phyloP scores from a whole-genome alignment of 257 asterid species.

The Nemophila menziesii region DNA sequence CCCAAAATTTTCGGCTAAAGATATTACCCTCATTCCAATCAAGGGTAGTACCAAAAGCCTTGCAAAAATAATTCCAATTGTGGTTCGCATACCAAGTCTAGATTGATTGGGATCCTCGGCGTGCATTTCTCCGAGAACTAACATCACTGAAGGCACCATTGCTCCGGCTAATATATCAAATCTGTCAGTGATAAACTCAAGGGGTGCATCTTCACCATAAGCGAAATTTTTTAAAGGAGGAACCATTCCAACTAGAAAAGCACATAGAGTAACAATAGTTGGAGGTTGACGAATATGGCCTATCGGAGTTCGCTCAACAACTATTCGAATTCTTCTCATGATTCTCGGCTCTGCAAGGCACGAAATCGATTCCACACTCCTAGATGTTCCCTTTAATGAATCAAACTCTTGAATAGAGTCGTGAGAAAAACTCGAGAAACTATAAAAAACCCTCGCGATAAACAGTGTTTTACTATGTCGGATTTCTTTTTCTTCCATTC shows the following conservation, averaged over 20 bases:
- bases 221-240: slow-evolving; percentile 57
- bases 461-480: slow-evolving; percentile 75
- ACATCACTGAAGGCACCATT: slow-evolving; percentile 90
- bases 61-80: slow-evolving; percentile 51
- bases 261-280: slow-evolving; percentile 57
- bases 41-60: slow-evolving; percentile 67
- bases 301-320: slow-evolving; percentile 75
- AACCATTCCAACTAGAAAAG: slow-evolving; percentile 71
- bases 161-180: slow-evolving; percentile 72
- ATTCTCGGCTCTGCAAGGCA: slow-evolving; percentile 80
- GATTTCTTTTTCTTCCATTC: slow-evolving; percentile 81
- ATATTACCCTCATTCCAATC: slow-evolving; percentile 53
- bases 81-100: slow-evolving; percentile 58
- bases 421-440: slow-evolving; percentile 27
- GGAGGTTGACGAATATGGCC: slow-evolving; percentile 79
- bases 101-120: slow-evolving; percentile 90
- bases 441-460: slow-evolving; percentile 49
- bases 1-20: slow-evolving; percentile 38
- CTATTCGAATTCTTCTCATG: slow-evolving; percentile 60
- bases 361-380: slow-evolving; percentile 49
- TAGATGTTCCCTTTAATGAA: slow-evolving; percentile 38
- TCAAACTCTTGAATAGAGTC: slow-evolving; percentile 37
- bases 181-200: slow-evolving; percentile 64
- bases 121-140: slow-evolving; percentile 86
- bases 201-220: slow-evolving; percentile 64